phyloP scores from a whole-genome alignment of 768 basidiomycete species.

The Boletus huronensis region DNA sequence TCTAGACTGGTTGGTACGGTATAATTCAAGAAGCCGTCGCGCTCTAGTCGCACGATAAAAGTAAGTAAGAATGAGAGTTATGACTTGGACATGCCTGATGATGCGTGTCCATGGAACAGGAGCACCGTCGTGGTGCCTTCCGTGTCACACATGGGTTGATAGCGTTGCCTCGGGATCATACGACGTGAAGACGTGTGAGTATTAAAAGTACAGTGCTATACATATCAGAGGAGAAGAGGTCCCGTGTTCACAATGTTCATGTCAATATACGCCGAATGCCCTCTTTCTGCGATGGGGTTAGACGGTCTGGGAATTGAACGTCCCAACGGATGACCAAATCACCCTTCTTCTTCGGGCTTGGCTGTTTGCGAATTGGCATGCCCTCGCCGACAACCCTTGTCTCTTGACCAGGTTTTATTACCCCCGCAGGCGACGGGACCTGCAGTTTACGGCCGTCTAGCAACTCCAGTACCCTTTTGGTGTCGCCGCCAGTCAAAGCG shows the following conservation, averaged over 20 bases:
- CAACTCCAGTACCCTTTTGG: constrained; percentile 56
- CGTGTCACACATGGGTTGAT: background rate
- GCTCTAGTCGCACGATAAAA: background rate
- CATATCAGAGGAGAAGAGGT: constrained; percentile 7
- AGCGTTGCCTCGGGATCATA: background rate
- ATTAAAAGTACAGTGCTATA: constrained; percentile 11
- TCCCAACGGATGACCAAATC: constrained; percentile 84
- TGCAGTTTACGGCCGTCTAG: constrained; percentile 81
- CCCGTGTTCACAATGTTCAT: constrained; percentile 19
- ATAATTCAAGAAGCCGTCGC: background rate
- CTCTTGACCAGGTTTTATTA: constrained; percentile 76
- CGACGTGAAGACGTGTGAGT: background rate
- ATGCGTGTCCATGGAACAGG: background rate
- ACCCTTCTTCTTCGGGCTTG: constrained; percentile 66
- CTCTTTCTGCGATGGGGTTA: constrained; percentile 79
- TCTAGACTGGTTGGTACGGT: background rate
- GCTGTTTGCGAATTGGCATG: constrained; percentile 88
- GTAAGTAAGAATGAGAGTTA: background rate
- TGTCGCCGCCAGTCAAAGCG: constrained; percentile 62
- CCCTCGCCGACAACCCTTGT: constrained; percentile 73
- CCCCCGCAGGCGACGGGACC: constrained; percentile 57
- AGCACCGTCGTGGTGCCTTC: background rate
- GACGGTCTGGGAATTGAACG: constrained; percentile 73
- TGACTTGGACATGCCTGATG: background rate
- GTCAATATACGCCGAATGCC: constrained; percentile 66